phyloP scores from a whole-genome alignment of 805 yeast genomes.

The Schwanniomyces sp. region DNA sequence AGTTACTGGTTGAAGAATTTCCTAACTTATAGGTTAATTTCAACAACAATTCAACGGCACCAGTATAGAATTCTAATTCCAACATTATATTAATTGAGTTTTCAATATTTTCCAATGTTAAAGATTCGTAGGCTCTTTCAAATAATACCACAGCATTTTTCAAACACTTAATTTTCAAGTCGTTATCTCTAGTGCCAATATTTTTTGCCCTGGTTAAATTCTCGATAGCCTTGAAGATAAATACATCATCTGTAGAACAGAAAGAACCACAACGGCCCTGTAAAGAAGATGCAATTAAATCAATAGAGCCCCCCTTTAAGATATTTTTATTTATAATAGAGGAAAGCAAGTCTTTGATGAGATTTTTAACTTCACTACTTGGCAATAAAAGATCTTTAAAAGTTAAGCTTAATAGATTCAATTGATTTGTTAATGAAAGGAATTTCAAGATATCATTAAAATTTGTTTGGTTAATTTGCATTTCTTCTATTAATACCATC shows the following conservation, averaged over 20 bases:
- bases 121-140: conserved; percentile 74
- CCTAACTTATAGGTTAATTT: conserved; percentile 70
- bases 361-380: conserved; percentile 54
- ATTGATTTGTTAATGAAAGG: conserved; percentile 66
- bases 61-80: conserved; percentile 74
- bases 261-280: conserved; percentile 94
- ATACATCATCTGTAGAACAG: conserved; percentile 90
- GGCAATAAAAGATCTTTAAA: conserved; percentile 82
- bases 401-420: conserved; percentile 61
- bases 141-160: conserved; percentile 73
- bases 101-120: conserved; percentile 75
- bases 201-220: conserved; percentile 84
- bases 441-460: conserved; percentile 70
- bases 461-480: conserved; percentile 39
- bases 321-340: conserved; percentile 88
- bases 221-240: conserved; percentile 92
- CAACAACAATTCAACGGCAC: conserved; percentile 80
- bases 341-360: conserved; percentile 83
- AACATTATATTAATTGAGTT: conserved; percentile 80
- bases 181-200: conserved; percentile 69
- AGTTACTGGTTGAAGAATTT: conserved; percentile 6
- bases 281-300: conserved; percentile 78
- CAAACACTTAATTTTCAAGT: conserved; percentile 62
- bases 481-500: conserved; percentile 76
- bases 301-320: conserved; percentile 89